Conservation (phyloP, 2,329 filamentous ascomycete species). For the Dactylellina parvicollis region DNA sequence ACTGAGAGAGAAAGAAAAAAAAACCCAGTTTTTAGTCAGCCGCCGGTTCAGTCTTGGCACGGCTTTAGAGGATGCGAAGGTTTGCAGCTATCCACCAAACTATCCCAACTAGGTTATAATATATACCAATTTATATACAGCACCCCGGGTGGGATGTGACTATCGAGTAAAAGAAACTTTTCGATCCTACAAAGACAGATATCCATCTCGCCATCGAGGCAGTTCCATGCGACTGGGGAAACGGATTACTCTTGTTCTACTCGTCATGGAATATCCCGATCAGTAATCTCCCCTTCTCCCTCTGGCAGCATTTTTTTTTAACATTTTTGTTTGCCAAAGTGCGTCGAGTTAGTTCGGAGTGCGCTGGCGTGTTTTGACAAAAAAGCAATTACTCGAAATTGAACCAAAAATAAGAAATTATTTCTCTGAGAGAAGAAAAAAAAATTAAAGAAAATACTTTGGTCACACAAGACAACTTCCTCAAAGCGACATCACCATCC, state of each 20-base stretch:
- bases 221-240: no score
- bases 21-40: slow-evolving; percentile 13
- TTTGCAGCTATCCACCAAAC: slow-evolving; percentile 2
- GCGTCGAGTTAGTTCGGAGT: slow-evolving; percentile 41
- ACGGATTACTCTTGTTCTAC: no score
- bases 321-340: no score
- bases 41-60: slow-evolving; percentile 7
- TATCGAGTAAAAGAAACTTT: no score
- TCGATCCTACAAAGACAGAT: no score
- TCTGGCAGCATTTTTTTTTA: not conserved
- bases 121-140: not conserved
- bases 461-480: slow-evolving; percentile 11
- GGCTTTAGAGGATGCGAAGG: not conserved
- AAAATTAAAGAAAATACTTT: slow-evolving; percentile 5
- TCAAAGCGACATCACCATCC: not conserved
- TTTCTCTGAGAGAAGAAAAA: not conserved
- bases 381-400: not conserved
- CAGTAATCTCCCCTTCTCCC: not conserved
- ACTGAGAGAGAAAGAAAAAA: no score
- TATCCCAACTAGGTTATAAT: slow-evolving; percentile 12
- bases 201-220: no score
- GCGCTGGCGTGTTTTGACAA: slow-evolving; percentile 30
- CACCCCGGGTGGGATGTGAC: no score
- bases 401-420: not conserved
- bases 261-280: no score